phyloP scores from a whole-genome alignment of 306 rosid genomes.

The Lathyrus oleraceus region DNA sequence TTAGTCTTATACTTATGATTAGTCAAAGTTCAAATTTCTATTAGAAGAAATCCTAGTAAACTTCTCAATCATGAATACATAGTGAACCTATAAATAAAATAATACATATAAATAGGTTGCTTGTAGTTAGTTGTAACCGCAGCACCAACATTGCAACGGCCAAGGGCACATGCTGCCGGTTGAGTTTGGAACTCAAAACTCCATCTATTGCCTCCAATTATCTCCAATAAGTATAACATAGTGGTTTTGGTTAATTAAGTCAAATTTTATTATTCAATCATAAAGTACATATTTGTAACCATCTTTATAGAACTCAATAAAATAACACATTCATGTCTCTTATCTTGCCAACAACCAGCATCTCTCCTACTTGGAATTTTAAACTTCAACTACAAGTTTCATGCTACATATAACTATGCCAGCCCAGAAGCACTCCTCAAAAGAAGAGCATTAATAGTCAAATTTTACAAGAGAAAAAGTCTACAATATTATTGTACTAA shows the following conservation, averaged over 20 bases:
- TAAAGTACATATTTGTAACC: conserved; percentile 39
- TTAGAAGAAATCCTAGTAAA: background rate
- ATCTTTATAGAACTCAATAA: conserved; percentile 39
- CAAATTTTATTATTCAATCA: conserved; percentile 11
- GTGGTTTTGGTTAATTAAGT: background rate
- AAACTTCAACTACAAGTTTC: conserved; percentile 40
- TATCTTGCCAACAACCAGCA: conserved; percentile 43
- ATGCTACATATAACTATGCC: conserved; percentile 39
- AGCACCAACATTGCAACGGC: conserved; percentile 51
- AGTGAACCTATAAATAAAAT: background rate
- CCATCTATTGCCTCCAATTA: conserved; percentile 31
- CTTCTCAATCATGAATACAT: background rate
- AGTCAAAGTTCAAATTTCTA: background rate
- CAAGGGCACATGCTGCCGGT: conserved; percentile 45
- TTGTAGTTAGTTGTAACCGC: conserved; percentile 33
- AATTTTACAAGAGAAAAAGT: conserved; percentile 25
- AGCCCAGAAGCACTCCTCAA: conserved; percentile 51
- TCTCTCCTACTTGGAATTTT: conserved; percentile 42
- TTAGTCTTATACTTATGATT: background rate
- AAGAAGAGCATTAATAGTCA: conserved; percentile 41
- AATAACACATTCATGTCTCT: conserved; percentile 47
- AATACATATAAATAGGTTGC: background rate
- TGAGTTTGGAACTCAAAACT: conserved; percentile 37
- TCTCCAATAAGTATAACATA: conserved; percentile 28
- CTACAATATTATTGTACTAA: conserved; percentile 30